A percentile compares a stretch with the other conserved stretches of the same genome.
phyloP scores from a whole-genome alignment of 805 yeast species.

The Ogataea methanolica region DNA sequence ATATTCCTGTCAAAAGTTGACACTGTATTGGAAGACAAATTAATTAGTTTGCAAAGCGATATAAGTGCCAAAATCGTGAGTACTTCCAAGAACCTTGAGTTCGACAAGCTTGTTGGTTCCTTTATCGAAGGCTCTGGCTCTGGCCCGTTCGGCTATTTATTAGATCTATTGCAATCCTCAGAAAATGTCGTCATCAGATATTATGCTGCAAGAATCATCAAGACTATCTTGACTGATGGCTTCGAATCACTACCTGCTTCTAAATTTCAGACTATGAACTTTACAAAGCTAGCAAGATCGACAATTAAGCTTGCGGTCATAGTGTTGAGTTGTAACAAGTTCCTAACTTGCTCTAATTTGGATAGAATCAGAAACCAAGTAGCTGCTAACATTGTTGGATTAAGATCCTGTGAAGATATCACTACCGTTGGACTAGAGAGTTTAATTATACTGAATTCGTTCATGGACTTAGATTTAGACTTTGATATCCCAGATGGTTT shows the following conservation, averaged over 20 bases:
- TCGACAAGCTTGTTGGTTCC: not conserved
- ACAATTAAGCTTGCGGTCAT: conserved; percentile 35
- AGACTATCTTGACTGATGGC: conserved; percentile 26
- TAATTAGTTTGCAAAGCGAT: conserved; percentile 8
- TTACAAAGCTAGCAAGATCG: conserved; percentile 26
- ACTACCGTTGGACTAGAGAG: conserved; percentile 39
- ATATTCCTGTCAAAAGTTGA: conserved; percentile 23
- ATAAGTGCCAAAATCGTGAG: not conserved
- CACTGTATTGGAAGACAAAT: conserved; percentile 5
- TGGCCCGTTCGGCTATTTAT: conserved; percentile 1
- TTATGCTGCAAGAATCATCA: conserved; percentile 34
- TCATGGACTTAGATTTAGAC: conserved; percentile 33
- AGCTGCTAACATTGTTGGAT: conserved; percentile 64
- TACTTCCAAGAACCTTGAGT: not conserved
- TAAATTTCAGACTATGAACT: conserved; percentile 24
- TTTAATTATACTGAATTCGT: conserved; percentile 43
- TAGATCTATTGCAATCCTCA: not conserved
- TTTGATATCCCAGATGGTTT: conserved; percentile 19
- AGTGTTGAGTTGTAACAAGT: conserved; percentile 30
- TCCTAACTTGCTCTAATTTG: conserved; percentile 33
- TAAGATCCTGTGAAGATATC: conserved; percentile 36
- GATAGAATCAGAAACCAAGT: conserved; percentile 54
- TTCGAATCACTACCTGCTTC: conserved; percentile 22
- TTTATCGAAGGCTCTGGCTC: not conserved
- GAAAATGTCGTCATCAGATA: conserved; percentile 9